Evolutionary conservation across 2,329 filamentous ascomycete genomes (phyloP).

Genomic region (Raffaelea albimanens): DNA sequence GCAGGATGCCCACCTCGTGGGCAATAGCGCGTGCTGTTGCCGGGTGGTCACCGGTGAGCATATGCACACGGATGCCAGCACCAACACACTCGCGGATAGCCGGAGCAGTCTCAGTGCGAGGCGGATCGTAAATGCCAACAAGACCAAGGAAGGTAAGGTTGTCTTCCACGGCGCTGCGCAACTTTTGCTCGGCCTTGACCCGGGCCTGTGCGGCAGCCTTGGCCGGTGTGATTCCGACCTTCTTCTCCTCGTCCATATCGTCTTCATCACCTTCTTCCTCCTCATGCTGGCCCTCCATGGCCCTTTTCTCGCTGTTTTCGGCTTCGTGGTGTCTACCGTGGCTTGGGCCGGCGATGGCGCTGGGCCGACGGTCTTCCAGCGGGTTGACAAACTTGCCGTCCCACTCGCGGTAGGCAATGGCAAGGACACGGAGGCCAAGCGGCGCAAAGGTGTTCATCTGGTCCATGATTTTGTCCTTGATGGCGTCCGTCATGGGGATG

Average conservation of each 20-base stretch:
- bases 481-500: conserved; percentile 38
- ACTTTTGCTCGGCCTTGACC: conserved; percentile 15
- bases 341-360: no score
- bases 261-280: conserved; percentile 8
- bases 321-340: no score
- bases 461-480: conserved; percentile 38
- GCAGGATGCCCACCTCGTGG: conserved; percentile 68
- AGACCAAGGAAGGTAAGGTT: conserved; percentile 69
- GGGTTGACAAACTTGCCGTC: conserved; percentile 33
- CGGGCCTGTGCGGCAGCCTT: not conserved
- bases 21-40: conserved; percentile 73
- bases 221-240: no score
- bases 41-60: conserved; percentile 77
- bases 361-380: not conserved
- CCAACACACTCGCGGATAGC: conserved; percentile 61
- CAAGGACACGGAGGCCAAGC: conserved; percentile 63
- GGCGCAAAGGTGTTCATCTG: conserved; percentile 53
- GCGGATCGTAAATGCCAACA: conserved; percentile 78
- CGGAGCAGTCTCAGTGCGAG: conserved; percentile 67
- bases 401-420: conserved; percentile 55
- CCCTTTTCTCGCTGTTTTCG: no score
- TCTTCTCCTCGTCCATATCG: not conserved
- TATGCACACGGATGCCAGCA: conserved; percentile 71
- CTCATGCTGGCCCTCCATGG: no score
- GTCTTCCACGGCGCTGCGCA: conserved; percentile 55